These are phyloP conservation scores for Lactarius tabidus DNA, from an alignment of 768 basidiomycete genomes.

Conservation along the genomic window DNA sequence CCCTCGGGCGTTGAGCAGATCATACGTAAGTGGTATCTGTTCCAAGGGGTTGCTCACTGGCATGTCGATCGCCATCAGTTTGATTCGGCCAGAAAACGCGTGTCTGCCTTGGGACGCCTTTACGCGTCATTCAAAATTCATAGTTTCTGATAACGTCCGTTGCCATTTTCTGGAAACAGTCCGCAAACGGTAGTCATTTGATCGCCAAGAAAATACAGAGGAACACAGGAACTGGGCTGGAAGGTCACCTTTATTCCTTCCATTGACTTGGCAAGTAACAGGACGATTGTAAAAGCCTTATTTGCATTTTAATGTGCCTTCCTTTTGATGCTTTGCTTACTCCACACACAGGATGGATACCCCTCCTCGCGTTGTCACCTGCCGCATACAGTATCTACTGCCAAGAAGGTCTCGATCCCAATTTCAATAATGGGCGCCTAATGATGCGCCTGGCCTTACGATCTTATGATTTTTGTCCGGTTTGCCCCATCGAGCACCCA, in stretches of 20 bases:
- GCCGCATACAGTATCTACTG: background rate
- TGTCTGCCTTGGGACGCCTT: background rate
- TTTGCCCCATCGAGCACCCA: background rate
- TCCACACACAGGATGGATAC: background rate
- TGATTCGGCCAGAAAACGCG: background rate
- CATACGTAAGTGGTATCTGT: background rate
- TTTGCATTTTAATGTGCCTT: background rate
- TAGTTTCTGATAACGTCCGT: background rate
- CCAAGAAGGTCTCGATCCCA: background rate
- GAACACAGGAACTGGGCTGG: background rate
- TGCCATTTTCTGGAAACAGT: background rate
- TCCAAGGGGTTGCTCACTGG: background rate
- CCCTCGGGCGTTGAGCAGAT: background rate
- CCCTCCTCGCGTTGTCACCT: background rate
- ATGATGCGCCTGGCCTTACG: background rate
- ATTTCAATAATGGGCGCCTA: background rate
- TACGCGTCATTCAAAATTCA: background rate
- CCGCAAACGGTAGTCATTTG: background rate
- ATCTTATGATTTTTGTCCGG: background rate
- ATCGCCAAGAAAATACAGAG: background rate
- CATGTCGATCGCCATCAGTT: background rate
- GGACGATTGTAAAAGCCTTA: background rate
- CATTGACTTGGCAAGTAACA: background rate
- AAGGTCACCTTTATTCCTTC: background rate
- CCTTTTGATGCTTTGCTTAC: background rate